Evolutionary conservation across 805 yeast species (phyloP).

Genomic region (Wickerhamomyces strasburgensis): DNA sequence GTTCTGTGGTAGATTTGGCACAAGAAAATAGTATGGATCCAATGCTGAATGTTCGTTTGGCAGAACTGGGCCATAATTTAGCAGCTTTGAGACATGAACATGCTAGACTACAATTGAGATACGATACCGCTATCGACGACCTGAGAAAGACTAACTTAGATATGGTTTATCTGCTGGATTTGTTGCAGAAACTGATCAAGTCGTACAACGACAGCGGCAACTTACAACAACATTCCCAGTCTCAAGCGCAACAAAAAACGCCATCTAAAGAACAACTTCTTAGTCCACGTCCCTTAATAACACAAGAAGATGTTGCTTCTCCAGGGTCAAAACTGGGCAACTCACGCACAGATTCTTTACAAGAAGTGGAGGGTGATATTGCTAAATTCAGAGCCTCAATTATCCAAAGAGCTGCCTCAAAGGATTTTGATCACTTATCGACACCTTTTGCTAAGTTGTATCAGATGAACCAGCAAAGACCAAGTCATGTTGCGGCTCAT

Average conservation of each 20-base stretch:
- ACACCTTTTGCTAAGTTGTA: slow-evolving; percentile 24
- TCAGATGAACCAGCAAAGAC: slow-evolving; percentile 14
- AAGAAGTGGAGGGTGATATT: slow-evolving; percentile 21
- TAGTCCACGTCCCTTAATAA: slow-evolving; percentile 9
- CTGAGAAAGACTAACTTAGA: slow-evolving; percentile 47
- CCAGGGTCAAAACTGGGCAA: slow-evolving; percentile 14
- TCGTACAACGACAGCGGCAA: slow-evolving; percentile 8
- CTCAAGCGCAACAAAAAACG: not conserved
- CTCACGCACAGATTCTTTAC: slow-evolving; percentile 3
- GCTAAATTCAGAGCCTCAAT: slow-evolving; percentile 23
- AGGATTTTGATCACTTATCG: slow-evolving; percentile 22
- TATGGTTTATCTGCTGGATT: slow-evolving; percentile 46
- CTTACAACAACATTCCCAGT: slow-evolving; percentile 1
- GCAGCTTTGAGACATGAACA: slow-evolving; percentile 38
- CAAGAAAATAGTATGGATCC: slow-evolving; percentile 17
- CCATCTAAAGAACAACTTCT: slow-evolving; percentile 9
- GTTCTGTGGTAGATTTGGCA: slow-evolving; percentile 15
- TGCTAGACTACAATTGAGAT: slow-evolving; percentile 37
- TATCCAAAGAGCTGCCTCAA: slow-evolving; percentile 23
- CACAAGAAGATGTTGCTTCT: slow-evolving; percentile 16
- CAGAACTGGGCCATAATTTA: slow-evolving; percentile 36
- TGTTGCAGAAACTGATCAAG: slow-evolving; percentile 30
- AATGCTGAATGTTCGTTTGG: slow-evolving; percentile 22
- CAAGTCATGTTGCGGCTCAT: slow-evolving; percentile 9
- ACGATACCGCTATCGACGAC: slow-evolving; percentile 45